Conservation (phyloP, 805 yeast genomes). For the Wickerhamiella qilinensis region DNA sequence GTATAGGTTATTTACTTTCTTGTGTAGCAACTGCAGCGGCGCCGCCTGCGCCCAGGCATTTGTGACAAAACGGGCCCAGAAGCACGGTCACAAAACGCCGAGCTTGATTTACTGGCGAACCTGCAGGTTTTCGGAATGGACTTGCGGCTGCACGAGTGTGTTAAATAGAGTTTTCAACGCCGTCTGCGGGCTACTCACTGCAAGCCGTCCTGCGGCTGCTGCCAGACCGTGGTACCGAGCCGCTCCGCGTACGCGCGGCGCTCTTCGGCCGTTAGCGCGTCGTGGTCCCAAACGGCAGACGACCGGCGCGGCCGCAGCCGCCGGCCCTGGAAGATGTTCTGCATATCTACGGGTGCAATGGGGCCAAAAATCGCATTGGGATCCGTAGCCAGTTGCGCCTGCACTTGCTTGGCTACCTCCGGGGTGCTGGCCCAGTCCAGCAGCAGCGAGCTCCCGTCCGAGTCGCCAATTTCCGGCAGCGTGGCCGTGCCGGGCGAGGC, state of each 20-base stretch:
- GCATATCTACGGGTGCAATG: slow-evolving; percentile 50
- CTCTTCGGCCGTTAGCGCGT: slow-evolving; percentile 31
- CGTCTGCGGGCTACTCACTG: too few relatives aligned
- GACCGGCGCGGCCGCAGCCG: slow-evolving; percentile 39
- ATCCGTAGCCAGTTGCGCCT: slow-evolving; percentile 36
- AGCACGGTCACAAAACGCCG: too few relatives aligned
- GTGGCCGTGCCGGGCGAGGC: slow-evolving; percentile 4
- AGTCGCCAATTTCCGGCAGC: slow-evolving; percentile 31
- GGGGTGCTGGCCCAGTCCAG: slow-evolving; percentile 53
- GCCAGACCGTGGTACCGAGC: too few relatives aligned
- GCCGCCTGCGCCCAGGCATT: too few relatives aligned
- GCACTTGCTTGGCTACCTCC: slow-evolving; percentile 30
- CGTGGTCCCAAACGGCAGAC: slow-evolving; percentile 35
- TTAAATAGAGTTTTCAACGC: too few relatives aligned
- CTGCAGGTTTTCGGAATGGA: too few relatives aligned
- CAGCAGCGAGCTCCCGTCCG: slow-evolving; percentile 32
- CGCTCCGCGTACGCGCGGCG: slow-evolving; percentile 31
- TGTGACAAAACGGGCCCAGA: too few relatives aligned
- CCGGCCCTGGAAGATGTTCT: slow-evolving; percentile 41
- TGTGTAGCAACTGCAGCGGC: too few relatives aligned
- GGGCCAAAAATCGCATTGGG: slow-evolving; percentile 64
- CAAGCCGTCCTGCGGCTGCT: too few relatives aligned
- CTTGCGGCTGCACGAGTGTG: too few relatives aligned
- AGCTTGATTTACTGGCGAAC: too few relatives aligned
- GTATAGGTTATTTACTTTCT: too few relatives aligned